Evolutionary conservation across 805 yeast genomes (phyloP).

Genomic region (Metschnikowia cerradonensis): DNA sequence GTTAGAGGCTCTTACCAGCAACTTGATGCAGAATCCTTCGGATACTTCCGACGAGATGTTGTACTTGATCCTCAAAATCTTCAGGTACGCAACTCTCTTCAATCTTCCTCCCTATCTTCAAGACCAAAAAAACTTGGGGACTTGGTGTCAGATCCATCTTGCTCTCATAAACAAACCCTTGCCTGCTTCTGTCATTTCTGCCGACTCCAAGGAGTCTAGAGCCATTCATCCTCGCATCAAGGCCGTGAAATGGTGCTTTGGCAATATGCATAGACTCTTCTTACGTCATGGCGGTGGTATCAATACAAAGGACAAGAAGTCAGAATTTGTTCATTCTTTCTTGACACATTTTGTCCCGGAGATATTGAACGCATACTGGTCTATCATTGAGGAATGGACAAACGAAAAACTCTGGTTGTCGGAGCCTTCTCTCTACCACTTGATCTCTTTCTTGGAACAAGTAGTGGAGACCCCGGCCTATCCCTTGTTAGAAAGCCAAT

Average conservation of each 20-base stretch:
- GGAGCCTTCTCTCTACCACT: conserved; percentile 38
- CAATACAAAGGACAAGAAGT: conserved; percentile 28
- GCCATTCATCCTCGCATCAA: conserved; percentile 40
- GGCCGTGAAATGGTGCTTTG: conserved; percentile 44
- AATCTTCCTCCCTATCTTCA: conserved; percentile 36
- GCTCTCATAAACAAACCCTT: conserved; percentile 37
- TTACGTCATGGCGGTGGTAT: conserved; percentile 44
- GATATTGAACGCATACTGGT: conserved; percentile 40
- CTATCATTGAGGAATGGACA: conserved; percentile 41
- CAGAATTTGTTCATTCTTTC: conserved; percentile 30
- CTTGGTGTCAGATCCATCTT: conserved; percentile 40
- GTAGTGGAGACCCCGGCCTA: conserved; percentile 38
- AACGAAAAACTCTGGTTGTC: conserved; percentile 36
- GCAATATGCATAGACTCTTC: conserved; percentile 38
- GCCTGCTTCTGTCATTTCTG: conserved; percentile 31
- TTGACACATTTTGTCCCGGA: conserved; percentile 39
- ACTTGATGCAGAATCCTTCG: conserved; percentile 25
- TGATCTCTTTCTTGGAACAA: conserved; percentile 43
- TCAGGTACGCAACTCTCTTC: conserved; percentile 38
- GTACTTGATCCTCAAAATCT: conserved; percentile 37
- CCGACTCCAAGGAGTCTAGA: conserved; percentile 28
- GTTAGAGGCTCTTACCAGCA: conserved; percentile 29
- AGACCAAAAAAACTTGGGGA: conserved; percentile 33
- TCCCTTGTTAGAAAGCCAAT: conserved; percentile 32
- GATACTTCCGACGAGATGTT: conserved; percentile 24